phyloP scores from a whole-genome alignment of 108 stramenopile genomes.

The Nitzschia sp. region DNA sequence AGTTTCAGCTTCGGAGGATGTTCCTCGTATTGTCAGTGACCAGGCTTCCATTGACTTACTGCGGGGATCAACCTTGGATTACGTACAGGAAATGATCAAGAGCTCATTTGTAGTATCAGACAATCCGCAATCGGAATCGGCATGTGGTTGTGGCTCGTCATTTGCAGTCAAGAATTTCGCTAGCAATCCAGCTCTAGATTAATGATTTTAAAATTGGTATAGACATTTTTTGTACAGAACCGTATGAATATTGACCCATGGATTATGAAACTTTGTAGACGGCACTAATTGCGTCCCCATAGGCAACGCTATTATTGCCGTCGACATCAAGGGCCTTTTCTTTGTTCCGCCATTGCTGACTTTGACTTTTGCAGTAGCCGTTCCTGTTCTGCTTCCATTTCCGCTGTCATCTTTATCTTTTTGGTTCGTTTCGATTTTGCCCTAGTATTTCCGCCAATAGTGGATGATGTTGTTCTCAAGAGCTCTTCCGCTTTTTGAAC shows the following conservation, averaged over 20 bases:
- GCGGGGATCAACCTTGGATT: constrained; percentile 92
- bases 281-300: neutral
- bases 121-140: constrained; percentile 95
- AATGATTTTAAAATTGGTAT: neutral
- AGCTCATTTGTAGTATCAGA: constrained; percentile 91
- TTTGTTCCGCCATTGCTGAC: constrained; percentile 1
- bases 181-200: constrained; percentile 85
- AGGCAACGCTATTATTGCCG: too few relatives aligned
- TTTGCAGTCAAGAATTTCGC: constrained; percentile 97
- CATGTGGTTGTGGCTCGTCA: constrained; percentile 96
- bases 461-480: neutral
- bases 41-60: constrained; percentile 80
- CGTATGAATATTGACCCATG: neutral
- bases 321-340: neutral
- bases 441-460: neutral
- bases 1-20: constrained; percentile 18
- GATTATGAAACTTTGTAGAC: neutral
- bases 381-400: constrained; percentile 41
- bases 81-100: constrained; percentile 95
- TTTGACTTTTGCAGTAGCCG: constrained; percentile 28
- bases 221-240: neutral
- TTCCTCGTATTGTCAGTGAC: constrained; percentile 69
- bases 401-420: constrained; percentile 17
- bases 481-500: neutral
- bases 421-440: constrained; percentile 1